These are phyloP conservation scores for Talaromyces sp. DNA, from an alignment of 2,329 filamentous ascomycete genomes.

Conservation along the genomic window DNA sequence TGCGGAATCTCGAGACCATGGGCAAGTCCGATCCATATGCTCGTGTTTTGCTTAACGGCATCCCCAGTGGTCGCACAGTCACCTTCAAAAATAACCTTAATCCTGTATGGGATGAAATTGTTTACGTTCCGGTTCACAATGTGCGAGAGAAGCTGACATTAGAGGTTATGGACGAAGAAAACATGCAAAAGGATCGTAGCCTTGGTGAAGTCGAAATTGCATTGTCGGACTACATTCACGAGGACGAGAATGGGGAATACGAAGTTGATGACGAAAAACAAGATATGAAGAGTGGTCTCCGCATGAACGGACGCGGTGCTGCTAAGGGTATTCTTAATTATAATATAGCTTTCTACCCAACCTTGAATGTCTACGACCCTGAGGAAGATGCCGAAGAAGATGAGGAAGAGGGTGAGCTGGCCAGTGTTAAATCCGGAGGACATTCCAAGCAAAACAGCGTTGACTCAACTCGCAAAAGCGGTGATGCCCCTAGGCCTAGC, in stretches of 20 bases:
- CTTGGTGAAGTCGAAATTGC: constrained; percentile 77
- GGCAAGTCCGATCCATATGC: constrained; percentile 97
- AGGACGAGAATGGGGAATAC: constrained; percentile 78
- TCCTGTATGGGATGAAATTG: constrained; percentile 91
- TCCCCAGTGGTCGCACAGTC: constrained; percentile 87
- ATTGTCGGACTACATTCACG: constrained; percentile 72
- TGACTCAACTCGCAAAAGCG: constrained; percentile 26
- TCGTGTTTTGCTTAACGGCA: constrained; percentile 80
- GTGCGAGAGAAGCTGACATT: constrained; percentile 76
- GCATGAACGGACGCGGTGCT: constrained; percentile 62
- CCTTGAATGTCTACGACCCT: constrained; percentile 80
- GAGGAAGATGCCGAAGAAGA: constrained; percentile 60
- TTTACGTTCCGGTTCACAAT: constrained; percentile 89
- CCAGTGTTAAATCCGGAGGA: constrained; percentile 20
- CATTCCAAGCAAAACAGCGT: constrained; percentile 27
- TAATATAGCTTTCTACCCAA: constrained; percentile 85
- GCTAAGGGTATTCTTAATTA: constrained; percentile 79
- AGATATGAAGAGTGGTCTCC: constrained; percentile 63
- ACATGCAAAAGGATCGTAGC: constrained; percentile 82
- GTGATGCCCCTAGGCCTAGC: not conserved
- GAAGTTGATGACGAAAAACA: constrained; percentile 73
- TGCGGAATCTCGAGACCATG: constrained; percentile 90
- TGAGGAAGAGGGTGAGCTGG: constrained; percentile 43
- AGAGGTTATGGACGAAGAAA: constrained; percentile 97
- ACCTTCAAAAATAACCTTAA: constrained; percentile 95